Base-by-base conservation (phyloP, 495 filamentous ascomycete genomes). In the Hamigera avellanea region DNA sequence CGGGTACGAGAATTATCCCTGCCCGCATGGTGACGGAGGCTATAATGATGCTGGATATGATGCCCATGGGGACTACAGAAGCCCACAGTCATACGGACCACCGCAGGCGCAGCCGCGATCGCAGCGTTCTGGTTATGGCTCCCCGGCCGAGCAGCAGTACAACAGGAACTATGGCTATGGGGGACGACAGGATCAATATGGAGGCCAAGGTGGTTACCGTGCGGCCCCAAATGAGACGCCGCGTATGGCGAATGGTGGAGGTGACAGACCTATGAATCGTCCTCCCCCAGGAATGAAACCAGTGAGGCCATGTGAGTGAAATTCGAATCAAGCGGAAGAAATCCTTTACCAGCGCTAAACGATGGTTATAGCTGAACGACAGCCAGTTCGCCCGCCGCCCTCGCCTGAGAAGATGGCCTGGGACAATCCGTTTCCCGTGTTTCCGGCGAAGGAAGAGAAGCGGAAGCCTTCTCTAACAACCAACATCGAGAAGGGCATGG, bases 391-490 rank as follows among this genome's bases (percentile, higher is more conserved):
- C 14, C 52, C 61, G 7, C 63, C 62, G 5, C 50, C 57, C 14
- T 62, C 57, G 14, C 70, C 76, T 7, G 64, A 67, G 8, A 62
- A 62, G 3, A 48, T 63, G 27, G 56, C 70, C n/a, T 80, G 72
- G 49, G 78, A 81, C 31, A 78, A 76, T 42, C 73, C 80, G 3
- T 86, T 83, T 41, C 78, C 81, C 9, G 62, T 69, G 1, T 83
- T 83, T 40, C 73, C 75, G 21, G 54, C 59, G 8, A 44, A 37
- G 37, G 40, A 7, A 37, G 44, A 8, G 40, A 42, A 43, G 42
- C 51, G 17, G 39, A 50, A 42, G 48, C 37, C 52, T 45, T 49
- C 54, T 29, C 46, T 51, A 7, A 39, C 46, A 25, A 36, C 39
- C 18, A 50, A 51, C 2, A 62, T 79, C 23, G 47, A 72, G 30